Conservation (phyloP, 768 basidiomycete species). For the Gelatoporia subvermispora region DNA sequence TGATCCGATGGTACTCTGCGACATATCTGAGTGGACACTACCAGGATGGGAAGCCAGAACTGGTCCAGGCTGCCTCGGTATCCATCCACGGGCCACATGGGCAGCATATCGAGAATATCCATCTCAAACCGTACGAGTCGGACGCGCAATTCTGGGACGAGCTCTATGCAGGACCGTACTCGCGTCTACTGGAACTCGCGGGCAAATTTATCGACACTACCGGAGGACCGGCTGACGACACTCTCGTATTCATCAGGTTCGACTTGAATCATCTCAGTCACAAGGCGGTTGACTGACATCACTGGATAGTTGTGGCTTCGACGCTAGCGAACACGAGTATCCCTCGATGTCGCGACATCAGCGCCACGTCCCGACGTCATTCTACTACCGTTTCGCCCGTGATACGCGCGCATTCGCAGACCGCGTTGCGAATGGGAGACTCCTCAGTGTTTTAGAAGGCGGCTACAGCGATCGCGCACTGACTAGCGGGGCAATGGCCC, state of each 20-base stretch:
- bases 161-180: constrained; percentile 66
- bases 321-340: constrained; percentile 91
- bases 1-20: background rate
- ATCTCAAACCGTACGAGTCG: constrained; percentile 67
- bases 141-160: constrained; percentile 72
- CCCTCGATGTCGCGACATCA: constrained; percentile 88
- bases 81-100: constrained; percentile 77
- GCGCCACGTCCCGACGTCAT: constrained; percentile 82
- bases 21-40: constrained; percentile 4
- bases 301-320: constrained; percentile 76
- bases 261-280: constrained; percentile 8
- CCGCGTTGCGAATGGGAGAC: constrained; percentile 55
- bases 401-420: constrained; percentile 68
- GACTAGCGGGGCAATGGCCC: constrained; percentile 77
- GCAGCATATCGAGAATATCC: constrained; percentile 84
- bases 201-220: constrained; percentile 67
- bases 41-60: constrained; percentile 73
- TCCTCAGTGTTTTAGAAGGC: constrained; percentile 91
- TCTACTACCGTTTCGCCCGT: constrained; percentile 78
- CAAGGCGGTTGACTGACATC: background rate
- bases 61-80: constrained; percentile 85
- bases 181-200: constrained; percentile 59
- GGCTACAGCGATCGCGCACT: constrained; percentile 92
- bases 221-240: constrained; percentile 59
- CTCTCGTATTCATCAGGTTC: constrained; percentile 83